Conservation (phyloP, 2,329 filamentous ascomycete species). For the Pseudogymnoascus sp. region DNA sequence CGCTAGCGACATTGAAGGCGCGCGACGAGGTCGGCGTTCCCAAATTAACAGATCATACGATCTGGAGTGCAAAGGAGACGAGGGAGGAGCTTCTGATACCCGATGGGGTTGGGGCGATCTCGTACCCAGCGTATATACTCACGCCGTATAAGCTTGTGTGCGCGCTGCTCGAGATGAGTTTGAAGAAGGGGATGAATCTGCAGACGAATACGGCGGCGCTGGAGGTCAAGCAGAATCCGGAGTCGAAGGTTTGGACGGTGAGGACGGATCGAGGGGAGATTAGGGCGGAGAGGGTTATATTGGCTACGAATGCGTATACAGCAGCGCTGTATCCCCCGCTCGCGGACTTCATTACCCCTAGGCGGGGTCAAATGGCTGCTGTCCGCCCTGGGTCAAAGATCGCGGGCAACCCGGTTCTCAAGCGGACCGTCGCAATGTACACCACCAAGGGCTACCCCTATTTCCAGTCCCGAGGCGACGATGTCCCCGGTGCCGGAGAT, state of each 20-base stretch:
- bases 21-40: conserved; percentile 20
- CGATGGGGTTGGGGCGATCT: conserved; percentile 40
- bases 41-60: not conserved
- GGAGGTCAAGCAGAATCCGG: conserved; percentile 14
- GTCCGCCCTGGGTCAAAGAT: conserved; percentile 27
- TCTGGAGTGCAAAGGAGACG: conserved; percentile 7
- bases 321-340: conserved; percentile 36
- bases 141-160: conserved; percentile 21
- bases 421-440: conserved; percentile 21
- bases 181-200: conserved; percentile 14
- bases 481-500: conserved; percentile 29
- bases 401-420: conserved; percentile 24
- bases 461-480: not conserved
- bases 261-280: conserved; percentile 37
- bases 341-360: conserved; percentile 36
- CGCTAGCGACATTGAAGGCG: not conserved
- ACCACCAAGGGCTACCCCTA: not conserved
- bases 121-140: conserved; percentile 33
- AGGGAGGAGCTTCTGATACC: conserved; percentile 25
- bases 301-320: conserved; percentile 48
- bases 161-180: conserved; percentile 20
- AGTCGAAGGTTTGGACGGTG: conserved; percentile 34
- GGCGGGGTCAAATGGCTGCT: conserved; percentile 43
- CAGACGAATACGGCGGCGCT: conserved; percentile 21
- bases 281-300: conserved; percentile 34